Evolutionary conservation across 2,329 filamentous ascomycete species (phyloP), one percentile per base, ranked within the genome.

Genomic region (Allantophomopsis cytisporea): DNA sequence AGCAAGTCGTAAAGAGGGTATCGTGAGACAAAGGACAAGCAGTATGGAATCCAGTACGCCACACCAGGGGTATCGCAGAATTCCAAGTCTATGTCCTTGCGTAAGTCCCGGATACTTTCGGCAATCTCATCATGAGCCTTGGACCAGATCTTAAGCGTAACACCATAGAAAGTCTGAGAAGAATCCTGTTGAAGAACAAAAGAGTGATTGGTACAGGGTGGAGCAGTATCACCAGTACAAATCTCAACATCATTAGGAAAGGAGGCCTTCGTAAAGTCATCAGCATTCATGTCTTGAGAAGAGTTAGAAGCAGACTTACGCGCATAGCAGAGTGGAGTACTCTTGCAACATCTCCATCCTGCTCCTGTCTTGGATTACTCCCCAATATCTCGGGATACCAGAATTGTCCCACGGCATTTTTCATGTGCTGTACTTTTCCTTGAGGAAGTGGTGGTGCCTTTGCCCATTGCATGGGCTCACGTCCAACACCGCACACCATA

Each of bases 1-100:
- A 98, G 70, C 18, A 98, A 70, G 60, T 98, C 94, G 69, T 98
- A 98, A 28, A 98, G 73, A 18, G 91, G 91, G 55, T 98, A 98
- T 51, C 91, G 73, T 5, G 91, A 98, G 28, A 98, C 74, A 68
- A 98, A 98, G 39, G 89, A 95, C 59, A 98, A 63, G 60, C 91
- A 96, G 71, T 98, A 98, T 14, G 91, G 91, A 52, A 98, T 98
- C 91, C 91, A 98, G 69, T 98, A 98, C 1, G 86, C 95, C 71
- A 98, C 91, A 47, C 95, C 88, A 4, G 84, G 70, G 54, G 80
- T 86, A 62, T 96, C 89, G 63, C 91, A 95, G 60, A 87, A 98
- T 63, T 96, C 91, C 17, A 83, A 67, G 64, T 98, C 91, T 21
- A 88, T 96, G 54, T 89, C 80, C 68, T 88, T 91, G 58, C 91